These are phyloP conservation scores for Poterioochromonas sp. DNA, from an alignment of 352 stramenopile species.

Conservation along the genomic window DNA sequence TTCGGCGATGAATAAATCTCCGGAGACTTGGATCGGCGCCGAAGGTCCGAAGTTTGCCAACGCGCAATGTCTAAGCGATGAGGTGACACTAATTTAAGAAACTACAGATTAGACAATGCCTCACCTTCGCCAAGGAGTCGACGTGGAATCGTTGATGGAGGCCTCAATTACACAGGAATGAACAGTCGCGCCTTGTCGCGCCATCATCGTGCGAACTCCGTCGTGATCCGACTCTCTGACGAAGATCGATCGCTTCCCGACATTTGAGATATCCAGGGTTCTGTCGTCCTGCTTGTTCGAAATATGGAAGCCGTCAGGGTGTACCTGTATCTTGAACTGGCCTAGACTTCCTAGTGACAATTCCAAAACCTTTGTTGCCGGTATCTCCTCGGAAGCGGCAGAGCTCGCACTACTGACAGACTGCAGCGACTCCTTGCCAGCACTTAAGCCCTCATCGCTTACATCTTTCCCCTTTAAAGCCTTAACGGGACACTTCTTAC, in stretches of 20 bases:
- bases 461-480: too few species aligned
- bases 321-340: constrained; percentile 47
- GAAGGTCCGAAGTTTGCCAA: too few species aligned
- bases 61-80: too few species aligned
- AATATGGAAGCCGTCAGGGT: constrained; percentile 43
- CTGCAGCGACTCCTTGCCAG: too few species aligned
- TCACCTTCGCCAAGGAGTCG: background rate
- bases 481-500: too few species aligned
- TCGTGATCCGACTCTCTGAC: background rate
- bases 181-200: background rate
- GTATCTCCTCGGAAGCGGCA: background rate
- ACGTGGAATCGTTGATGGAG: background rate
- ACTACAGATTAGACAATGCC: background rate
- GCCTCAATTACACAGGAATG: background rate
- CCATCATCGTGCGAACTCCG: background rate
- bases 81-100: background rate
- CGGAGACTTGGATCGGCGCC: too few species aligned
- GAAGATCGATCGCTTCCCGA: constrained; percentile 35
- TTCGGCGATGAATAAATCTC: too few species aligned
- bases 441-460: too few species aligned
- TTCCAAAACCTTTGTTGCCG: background rate
- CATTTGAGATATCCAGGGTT: constrained; percentile 37
- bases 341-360: constrained; percentile 33
- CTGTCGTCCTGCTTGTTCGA: background rate
- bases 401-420: too few species aligned